Evolutionary conservation across 108 stramenopile species (phyloP).

Genomic region (Nannochloropsis granulata): DNA sequence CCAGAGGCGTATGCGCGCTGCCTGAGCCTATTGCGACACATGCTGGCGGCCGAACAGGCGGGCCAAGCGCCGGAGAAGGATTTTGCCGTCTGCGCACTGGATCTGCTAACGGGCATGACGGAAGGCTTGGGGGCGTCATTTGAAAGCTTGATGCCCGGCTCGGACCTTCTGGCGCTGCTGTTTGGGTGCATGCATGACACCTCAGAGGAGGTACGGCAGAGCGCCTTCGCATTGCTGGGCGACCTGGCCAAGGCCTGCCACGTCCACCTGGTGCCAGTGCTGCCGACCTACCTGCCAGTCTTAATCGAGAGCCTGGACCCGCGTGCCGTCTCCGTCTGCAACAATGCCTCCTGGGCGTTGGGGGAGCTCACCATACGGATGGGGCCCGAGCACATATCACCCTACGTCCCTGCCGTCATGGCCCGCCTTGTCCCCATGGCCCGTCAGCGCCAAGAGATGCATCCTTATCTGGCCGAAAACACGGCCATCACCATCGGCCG

Average conservation of each 20-base stretch:
- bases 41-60: constrained; percentile 47
- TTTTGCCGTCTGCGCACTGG: constrained; percentile 76
- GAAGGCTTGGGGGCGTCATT: constrained; percentile 70
- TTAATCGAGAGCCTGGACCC: constrained; percentile 44
- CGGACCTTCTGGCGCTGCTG: constrained; percentile 51
- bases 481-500: constrained; percentile 67
- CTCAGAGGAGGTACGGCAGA: constrained; percentile 59
- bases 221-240: constrained; percentile 67
- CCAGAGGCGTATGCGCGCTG: constrained; percentile 57
- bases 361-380: constrained; percentile 70
- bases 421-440: constrained; percentile 35
- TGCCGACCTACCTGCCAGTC: constrained; percentile 41
- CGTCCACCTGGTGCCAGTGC: constrained; percentile 48
- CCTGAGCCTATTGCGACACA: constrained; percentile 57
- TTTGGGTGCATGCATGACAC: constrained; percentile 6
- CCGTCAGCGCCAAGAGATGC: constrained; percentile 29
- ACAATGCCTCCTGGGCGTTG: constrained; percentile 79
- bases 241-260: constrained; percentile 69
- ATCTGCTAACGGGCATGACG: constrained; percentile 67
- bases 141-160: constrained; percentile 50
- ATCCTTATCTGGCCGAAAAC: constrained; percentile 68
- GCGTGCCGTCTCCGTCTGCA: constrained; percentile 47
- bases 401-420: constrained; percentile 60
- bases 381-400: constrained; percentile 46
- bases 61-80: constrained; percentile 51